These are phyloP conservation scores for Chaetomidium leptoderma DNA, from an alignment of 495 filamentous ascomycete genomes.

Conservation along the genomic window DNA sequence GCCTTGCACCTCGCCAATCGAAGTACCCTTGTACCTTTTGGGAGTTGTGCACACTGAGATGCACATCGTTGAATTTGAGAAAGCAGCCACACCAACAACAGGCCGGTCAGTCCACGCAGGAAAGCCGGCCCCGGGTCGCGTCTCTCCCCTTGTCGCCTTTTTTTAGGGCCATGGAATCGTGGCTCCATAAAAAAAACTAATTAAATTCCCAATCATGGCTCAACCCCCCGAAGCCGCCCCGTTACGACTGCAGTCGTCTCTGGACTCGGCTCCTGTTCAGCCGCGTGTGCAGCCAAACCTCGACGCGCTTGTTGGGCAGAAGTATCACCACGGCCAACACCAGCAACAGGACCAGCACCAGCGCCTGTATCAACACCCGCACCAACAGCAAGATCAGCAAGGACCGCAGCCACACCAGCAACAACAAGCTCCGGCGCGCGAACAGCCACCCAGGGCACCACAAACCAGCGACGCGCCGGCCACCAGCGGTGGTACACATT, in stretches of 20 bases:
- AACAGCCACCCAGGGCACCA: neutral
- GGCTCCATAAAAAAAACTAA: slow-evolving; percentile 42
- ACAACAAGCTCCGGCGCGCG: neutral
- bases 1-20: slow-evolving; percentile 9
- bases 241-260: slow-evolving; percentile 32
- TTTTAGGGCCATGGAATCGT: slow-evolving; percentile 36
- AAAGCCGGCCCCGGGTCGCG: slow-evolving; percentile 40
- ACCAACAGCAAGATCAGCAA: slow-evolving; percentile 10
- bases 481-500: slow-evolving; percentile 10
- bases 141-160: slow-evolving; percentile 34
- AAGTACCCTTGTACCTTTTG: neutral
- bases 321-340: slow-evolving; percentile 8
- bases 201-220: slow-evolving; percentile 45
- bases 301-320: slow-evolving; percentile 22
- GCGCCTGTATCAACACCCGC: slow-evolving; percentile 10
- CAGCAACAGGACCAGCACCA: slow-evolving; percentile 8
- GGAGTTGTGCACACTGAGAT: slow-evolving; percentile 21
- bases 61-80: slow-evolving; percentile 29
- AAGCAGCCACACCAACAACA: slow-evolving; percentile 32
- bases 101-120: slow-evolving; percentile 34
- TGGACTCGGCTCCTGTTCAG: slow-evolving; percentile 28
- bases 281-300: slow-evolving; percentile 23
- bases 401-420: slow-evolving; percentile 14
- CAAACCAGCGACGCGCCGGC: slow-evolving; percentile 3
- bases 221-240: slow-evolving; percentile 34